Conservation (phyloP, 139 green algal species). For the Microglena sp. region DNA sequence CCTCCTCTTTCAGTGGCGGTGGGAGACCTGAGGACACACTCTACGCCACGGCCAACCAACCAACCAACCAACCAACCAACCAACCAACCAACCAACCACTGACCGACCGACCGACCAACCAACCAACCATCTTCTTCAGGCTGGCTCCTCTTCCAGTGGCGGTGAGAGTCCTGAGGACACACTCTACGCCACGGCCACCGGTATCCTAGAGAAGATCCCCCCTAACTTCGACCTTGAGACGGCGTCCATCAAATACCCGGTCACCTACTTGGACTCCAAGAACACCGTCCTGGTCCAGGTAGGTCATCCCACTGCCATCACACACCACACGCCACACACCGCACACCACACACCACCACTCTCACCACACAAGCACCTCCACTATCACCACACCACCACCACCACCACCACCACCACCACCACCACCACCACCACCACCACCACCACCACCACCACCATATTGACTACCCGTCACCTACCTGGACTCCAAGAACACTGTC, state of each 20-base stretch:
- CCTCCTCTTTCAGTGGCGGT: background rate
- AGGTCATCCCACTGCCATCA: background rate
- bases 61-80: no score
- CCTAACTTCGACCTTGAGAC: constrained; percentile 52
- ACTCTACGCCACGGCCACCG: constrained; percentile 33
- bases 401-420: constrained; percentile 17
- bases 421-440: background rate
- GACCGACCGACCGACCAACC: no score
- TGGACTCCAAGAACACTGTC: no score
- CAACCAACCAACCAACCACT: no score
- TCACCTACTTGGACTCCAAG: constrained; percentile 61
- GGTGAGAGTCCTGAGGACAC: constrained; percentile 10
- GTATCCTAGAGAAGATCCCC: constrained; percentile 48
- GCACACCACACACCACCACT: no score
- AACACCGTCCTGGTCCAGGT: constrained; percentile 62
- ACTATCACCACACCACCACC: no score
- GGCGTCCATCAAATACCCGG: constrained; percentile 31
- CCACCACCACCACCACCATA: background rate
- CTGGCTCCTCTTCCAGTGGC: no score
- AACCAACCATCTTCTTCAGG: background rate
- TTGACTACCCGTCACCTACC: no score
- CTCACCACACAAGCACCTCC: no score
- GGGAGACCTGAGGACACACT: background rate
- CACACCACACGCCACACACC: no score
- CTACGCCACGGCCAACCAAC: no score